Conservation (phyloP, 2,329 filamentous ascomycete species). For the Xenoacremonium recifei region DNA sequence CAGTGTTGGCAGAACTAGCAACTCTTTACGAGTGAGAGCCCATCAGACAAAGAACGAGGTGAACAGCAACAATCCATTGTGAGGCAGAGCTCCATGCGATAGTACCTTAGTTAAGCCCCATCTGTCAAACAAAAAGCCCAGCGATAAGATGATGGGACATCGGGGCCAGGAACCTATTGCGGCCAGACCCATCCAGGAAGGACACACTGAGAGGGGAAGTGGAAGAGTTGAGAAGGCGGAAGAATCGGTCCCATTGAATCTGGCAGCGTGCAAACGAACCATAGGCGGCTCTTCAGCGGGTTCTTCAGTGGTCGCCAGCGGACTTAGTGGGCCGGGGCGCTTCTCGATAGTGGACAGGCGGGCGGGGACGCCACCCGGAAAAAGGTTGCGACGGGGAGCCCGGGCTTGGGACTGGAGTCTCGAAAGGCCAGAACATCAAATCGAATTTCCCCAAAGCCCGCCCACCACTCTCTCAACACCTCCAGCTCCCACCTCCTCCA, state of each 20-base stretch:
- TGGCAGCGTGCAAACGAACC: background rate
- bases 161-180: background rate
- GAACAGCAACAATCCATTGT: too few species aligned
- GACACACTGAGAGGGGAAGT: slow-evolving; percentile 2
- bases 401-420: background rate
- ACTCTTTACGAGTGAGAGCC: too few species aligned
- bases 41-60: too few species aligned
- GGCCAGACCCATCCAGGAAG: background rate
- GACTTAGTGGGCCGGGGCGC: too few species aligned
- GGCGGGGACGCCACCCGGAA: slow-evolving; percentile 16
- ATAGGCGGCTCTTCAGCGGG: background rate
- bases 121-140: background rate
- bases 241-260: slow-evolving; percentile 23
- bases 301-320: too few species aligned
- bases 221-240: slow-evolving; percentile 19
- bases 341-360: background rate
- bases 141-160: background rate
- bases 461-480: too few species aligned
- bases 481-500: slow-evolving; percentile 9
- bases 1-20: too few species aligned
- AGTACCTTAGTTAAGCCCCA: too few species aligned
- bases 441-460: slow-evolving; percentile 25
- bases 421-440: too few species aligned
- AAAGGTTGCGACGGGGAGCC: slow-evolving; percentile 7
- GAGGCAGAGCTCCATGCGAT: too few species aligned